Base-by-base conservation (phyloP, 2,329 filamentous ascomycete genomes). In the Colletotrichum endophyticum region DNA sequence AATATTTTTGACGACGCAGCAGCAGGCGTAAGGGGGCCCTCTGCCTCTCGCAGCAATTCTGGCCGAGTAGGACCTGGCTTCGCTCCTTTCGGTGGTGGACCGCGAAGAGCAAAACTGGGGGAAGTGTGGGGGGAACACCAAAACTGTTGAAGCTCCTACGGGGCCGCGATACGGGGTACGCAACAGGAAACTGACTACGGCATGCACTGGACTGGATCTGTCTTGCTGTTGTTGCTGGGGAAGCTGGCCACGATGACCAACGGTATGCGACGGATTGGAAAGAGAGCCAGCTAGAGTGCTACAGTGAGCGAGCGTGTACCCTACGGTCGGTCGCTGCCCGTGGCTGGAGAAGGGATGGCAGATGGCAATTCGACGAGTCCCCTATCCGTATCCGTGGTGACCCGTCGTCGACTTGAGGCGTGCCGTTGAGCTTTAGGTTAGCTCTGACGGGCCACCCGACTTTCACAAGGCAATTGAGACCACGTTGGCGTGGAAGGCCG, bases 11-110 rank as follows among this genome's bases (percentile, higher is more conserved):
- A 44, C 22, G 34, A 44, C 32, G 32, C 34, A 27, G 62, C 25
- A 28, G 44, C 39, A 39, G 69, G 12, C 59, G 3, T 44, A 39
- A 56, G 22, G 22, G n/a, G 68, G 44, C 25, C 39, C 62, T 59
- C 62, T 76, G 59, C 70, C 27, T 28, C 70, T 76, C 74, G 74
- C 59, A 76, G 74, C 66, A 76, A 74, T 76, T 76, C 74, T 76
- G 74, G 74, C 74, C 74, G 74, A 76, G 64, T n/a, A 44, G 74
- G 59, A 36, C 70, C 59, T 68, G 71, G 57, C 32, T 59, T 73
- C 70, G 73, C 73, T 70, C 49, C 34, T 71, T 69, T 76, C 73
- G 70, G 71, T 74, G 66, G 71, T 76, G 71, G 70, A 66, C 66
- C 74, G 59, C 64, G 74, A 76, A 34, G 19, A 44, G 57, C 70